Evolutionary conservation across 1,284 basidiomycete species (phyloP).

Genomic region (Ustilago lituana): DNA sequence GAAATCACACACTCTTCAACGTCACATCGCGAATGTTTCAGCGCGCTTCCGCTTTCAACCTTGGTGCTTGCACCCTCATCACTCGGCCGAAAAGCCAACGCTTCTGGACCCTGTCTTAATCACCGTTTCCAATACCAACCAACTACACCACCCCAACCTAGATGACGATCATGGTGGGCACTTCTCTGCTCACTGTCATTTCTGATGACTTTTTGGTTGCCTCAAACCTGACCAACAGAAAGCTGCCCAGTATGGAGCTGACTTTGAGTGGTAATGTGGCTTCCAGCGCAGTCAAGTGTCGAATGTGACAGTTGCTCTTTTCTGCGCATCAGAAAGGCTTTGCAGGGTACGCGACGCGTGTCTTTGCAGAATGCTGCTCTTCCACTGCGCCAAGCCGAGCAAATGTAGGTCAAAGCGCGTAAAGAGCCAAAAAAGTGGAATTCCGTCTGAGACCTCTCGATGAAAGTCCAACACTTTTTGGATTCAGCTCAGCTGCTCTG

Average conservation of each 20-base stretch:
- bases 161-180: conserved; percentile 33
- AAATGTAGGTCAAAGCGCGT: conserved; percentile 5
- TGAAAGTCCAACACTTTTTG: conserved; percentile 30
- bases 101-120: background rate
- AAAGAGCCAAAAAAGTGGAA: conserved; percentile 3
- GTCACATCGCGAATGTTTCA: background rate
- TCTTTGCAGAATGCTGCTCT: too few relatives aligned
- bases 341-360: conserved; percentile 45
- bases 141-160: conserved; percentile 25
- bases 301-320: too few relatives aligned
- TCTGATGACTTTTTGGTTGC: conserved; percentile 25
- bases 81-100: conserved; percentile 4
- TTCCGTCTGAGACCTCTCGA: background rate
- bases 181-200: conserved; percentile 12
- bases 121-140: conserved; percentile 4
- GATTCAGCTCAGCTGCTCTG: too few relatives aligned
- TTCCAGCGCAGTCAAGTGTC: conserved; percentile 13
- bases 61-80: background rate
- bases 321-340: too few relatives aligned
- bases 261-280: conserved; percentile 24
- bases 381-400: conserved; percentile 3
- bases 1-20: background rate
- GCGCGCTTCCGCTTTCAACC: conserved; percentile 7
- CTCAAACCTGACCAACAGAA: conserved; percentile 24
- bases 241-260: conserved; percentile 22